phyloP scores from a whole-genome alignment of 768 basidiomycete species.

The Mycena indigotica region DNA sequence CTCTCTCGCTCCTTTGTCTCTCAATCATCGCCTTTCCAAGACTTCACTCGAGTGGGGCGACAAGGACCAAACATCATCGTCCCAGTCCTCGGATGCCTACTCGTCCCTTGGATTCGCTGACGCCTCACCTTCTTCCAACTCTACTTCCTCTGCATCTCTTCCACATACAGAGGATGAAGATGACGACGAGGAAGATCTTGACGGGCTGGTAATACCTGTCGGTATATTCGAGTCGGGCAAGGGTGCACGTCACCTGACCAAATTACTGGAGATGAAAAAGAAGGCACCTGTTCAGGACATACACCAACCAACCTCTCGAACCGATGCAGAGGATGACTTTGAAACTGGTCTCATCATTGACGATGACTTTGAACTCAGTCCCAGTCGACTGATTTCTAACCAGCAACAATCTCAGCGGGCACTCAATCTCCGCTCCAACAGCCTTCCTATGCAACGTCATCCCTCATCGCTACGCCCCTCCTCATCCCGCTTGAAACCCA shows the following conservation, averaged over 20 bases:
- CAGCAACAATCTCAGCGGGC: slow-evolving; percentile 45
- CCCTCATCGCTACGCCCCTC: slow-evolving; percentile 56
- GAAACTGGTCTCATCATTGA: slow-evolving; percentile 84
- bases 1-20: slow-evolving; percentile 76
- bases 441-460: slow-evolving; percentile 52
- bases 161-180: slow-evolving; percentile 74
- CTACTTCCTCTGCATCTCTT: slow-evolving; percentile 63
- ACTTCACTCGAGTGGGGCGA: slow-evolving; percentile 85
- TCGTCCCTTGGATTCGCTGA: slow-evolving; percentile 78
- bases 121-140: slow-evolving; percentile 71
- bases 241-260: slow-evolving; percentile 51
- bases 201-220: slow-evolving; percentile 78
- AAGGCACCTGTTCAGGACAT: slow-evolving; percentile 46
- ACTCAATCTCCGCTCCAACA: slow-evolving; percentile 55
- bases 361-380: slow-evolving; percentile 81
- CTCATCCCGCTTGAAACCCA: slow-evolving; percentile 61
- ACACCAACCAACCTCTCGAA: slow-evolving; percentile 50
- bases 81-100: slow-evolving; percentile 86
- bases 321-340: slow-evolving; percentile 82
- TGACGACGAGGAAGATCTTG: slow-evolving; percentile 74
- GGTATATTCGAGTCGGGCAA: slow-evolving; percentile 75
- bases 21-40: slow-evolving; percentile 79
- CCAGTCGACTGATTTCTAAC: slow-evolving; percentile 65
- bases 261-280: slow-evolving; percentile 57
- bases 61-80: slow-evolving; percentile 79